Percentiles rank a stretch among this genome's conserved stretches.
Conservation (phyloP, 1,139 yeast species). For the Nakaseomyces glabratus region DNA sequence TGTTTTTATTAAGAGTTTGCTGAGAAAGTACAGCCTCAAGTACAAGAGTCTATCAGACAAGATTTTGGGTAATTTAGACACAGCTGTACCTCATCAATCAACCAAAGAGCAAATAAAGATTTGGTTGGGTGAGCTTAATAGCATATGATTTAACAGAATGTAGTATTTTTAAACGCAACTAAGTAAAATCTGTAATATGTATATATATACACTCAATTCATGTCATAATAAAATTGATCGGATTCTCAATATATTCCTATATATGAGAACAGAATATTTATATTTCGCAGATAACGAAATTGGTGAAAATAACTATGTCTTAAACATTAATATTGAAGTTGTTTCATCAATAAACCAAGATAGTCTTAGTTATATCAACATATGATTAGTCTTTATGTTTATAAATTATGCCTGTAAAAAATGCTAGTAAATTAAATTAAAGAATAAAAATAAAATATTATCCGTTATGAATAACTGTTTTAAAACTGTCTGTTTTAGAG, state of each 20-base stretch:
- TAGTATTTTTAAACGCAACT: no score
- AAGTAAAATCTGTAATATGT: no score
- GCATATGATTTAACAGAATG: slow-evolving; percentile 15
- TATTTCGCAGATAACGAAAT: no score
- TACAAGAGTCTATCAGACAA: slow-evolving; percentile 23
- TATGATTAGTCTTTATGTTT: no score
- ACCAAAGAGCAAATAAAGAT: slow-evolving; percentile 24
- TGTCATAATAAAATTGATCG: no score
- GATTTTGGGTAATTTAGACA: slow-evolving; percentile 19
- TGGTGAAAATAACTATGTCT: no score
- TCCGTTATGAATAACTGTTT: slow-evolving; percentile 7
- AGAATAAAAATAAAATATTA: background rate
- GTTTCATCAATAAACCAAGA: no score
- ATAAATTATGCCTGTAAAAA: background rate
- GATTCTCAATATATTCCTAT: no score
- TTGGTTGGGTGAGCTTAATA: slow-evolving; percentile 32
- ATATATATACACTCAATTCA: no score
- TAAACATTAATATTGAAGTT: no score
- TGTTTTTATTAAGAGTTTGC: slow-evolving; percentile 32
- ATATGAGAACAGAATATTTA: no score
- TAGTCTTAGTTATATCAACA: no score
- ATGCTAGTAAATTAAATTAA: background rate
- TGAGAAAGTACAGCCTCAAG: slow-evolving; percentile 35
- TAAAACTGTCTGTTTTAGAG: slow-evolving; percentile 5
- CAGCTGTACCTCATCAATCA: slow-evolving; percentile 26